Base-by-base conservation (phyloP, 2,329 filamentous ascomycete species). In the Aspergillus glaucus region DNA sequence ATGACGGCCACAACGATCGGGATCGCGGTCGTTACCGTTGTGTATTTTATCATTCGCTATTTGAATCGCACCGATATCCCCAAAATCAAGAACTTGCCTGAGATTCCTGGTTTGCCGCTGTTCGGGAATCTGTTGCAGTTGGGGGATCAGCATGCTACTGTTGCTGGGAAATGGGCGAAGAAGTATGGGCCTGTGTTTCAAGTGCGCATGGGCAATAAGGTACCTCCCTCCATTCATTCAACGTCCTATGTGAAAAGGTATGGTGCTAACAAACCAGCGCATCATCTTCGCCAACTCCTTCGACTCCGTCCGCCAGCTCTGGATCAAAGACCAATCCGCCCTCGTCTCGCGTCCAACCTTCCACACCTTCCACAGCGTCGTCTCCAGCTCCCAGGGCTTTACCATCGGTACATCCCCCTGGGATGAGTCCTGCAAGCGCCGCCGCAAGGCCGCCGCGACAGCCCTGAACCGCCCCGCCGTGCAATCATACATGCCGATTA, bases 361-460 rank as follows among this genome's bases (percentile, higher is more conserved):
- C 43, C 86, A 92, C 66, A 92, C 87, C 1, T 92, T 91, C 66
- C 87, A 91, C 67, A 86, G 79, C 4, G 84, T 91, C 3, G 84
- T 90, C 3, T 89, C 86, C 1, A 81, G 77, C 30, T 87, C 85
- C 0, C 85, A 89, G 57, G 87, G 87, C 5, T 87, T 89, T 67
- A 92, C 87, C 0, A 89, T 93, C 52, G 88, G 88, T 1, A 89
- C 87, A 0, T 90, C 86, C 0, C 87, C 88, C 0, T 93, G 87
- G 85, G 86, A 91, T 53, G 87, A 89, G 45, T 88, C 83, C 2
- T 88, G 86, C 70, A 92, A 91, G 66, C 75, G 77, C 21, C 79
- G 87, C 8, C 80, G 88, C 53, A 91, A 89, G 71, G 87, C 86
- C 0, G 87, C 87, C 1, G 87, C 85, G 3, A 89, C 87, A 0